Conservation (phyloP, 768 basidiomycete genomes). For the Russula foetens region DNA sequence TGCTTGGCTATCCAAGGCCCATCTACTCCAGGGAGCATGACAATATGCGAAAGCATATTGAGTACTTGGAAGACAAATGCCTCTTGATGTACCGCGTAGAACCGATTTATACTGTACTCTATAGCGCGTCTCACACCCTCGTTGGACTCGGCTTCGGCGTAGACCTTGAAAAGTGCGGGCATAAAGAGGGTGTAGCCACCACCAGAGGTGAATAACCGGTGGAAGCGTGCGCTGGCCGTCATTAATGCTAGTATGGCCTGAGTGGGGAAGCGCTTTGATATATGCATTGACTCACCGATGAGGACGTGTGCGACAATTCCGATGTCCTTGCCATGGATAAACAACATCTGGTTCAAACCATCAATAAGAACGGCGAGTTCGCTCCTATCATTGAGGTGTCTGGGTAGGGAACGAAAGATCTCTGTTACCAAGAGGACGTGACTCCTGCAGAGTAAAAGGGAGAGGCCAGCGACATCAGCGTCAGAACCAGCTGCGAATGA, state of each 20-base stretch:
- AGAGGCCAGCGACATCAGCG: constrained; percentile 34
- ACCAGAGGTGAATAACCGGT: constrained; percentile 64
- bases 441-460: constrained; percentile 57
- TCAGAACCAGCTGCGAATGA: constrained; percentile 16
- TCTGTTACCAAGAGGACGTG: constrained; percentile 61
- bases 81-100: constrained; percentile 66
- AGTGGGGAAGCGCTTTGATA: background rate
- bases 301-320: constrained; percentile 70
- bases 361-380: constrained; percentile 62
- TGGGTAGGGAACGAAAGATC: constrained; percentile 62
- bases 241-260: constrained; percentile 44
- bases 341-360: constrained; percentile 60
- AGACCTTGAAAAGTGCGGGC: constrained; percentile 62
- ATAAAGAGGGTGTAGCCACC: constrained; percentile 71
- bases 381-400: constrained; percentile 59
- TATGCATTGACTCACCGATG: constrained; percentile 44
- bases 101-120: constrained; percentile 62
- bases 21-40: constrained; percentile 42
- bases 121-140: constrained; percentile 55
- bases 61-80: constrained; percentile 69
- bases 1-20: constrained; percentile 45
- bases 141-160: constrained; percentile 51
- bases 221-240: constrained; percentile 70
- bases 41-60: constrained; percentile 50
- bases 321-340: constrained; percentile 62